phyloP scores from a whole-genome alignment of 805 yeast species.

The Wickerhamiella azyma region DNA sequence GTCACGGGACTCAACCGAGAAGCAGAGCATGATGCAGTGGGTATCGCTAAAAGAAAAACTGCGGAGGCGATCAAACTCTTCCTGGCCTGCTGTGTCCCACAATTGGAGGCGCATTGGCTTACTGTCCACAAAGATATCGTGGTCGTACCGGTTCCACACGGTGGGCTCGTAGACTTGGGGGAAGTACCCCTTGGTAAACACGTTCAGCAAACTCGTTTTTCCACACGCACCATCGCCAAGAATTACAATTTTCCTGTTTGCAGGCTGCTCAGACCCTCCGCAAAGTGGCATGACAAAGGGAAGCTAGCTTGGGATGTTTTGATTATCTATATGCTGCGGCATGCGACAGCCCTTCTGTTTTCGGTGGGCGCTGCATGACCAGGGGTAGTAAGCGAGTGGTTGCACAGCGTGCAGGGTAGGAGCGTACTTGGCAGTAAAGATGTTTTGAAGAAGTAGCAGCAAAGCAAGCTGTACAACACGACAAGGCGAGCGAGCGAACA shows the following conservation, averaged over 20 bases:
- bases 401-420: too few relatives aligned
- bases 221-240: constrained; percentile 99
- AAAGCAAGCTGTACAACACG: too few relatives aligned
- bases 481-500: too few relatives aligned
- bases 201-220: constrained; percentile 85
- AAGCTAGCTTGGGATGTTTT: background rate
- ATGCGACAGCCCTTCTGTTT: too few relatives aligned
- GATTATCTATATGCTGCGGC: background rate
- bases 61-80: constrained; percentile 88
- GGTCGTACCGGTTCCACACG: constrained; percentile 92
- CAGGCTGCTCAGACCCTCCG: constrained; percentile 29
- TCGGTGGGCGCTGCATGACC: background rate
- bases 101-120: constrained; percentile 81
- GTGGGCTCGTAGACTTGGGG: constrained; percentile 98
- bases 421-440: too few relatives aligned
- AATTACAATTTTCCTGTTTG: constrained; percentile 85
- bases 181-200: constrained; percentile 92
- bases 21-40: constrained; percentile 92
- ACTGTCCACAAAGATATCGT: constrained; percentile 90
- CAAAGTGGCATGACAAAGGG: constrained; percentile 26
- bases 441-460: too few relatives aligned
- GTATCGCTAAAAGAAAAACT: constrained; percentile 90
- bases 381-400: too few relatives aligned
- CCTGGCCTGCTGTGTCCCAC: constrained; percentile 99
- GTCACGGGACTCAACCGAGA: constrained; percentile 85